Conservation (phyloP, 2,329 filamentous ascomycete genomes). For the Penicillium sp. region DNA sequence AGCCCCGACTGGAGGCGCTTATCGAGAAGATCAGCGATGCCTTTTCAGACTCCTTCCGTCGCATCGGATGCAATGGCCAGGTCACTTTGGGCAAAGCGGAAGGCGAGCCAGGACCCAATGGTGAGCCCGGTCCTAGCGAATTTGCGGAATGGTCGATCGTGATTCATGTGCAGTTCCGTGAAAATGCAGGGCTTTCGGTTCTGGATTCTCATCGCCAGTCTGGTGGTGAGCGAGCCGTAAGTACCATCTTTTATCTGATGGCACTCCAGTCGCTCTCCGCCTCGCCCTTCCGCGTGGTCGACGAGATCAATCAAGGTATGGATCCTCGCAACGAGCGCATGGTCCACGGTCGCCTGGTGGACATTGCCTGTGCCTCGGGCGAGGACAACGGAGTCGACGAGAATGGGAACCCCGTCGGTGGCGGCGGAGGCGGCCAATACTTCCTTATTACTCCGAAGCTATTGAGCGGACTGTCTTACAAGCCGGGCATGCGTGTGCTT, state of each 20-base stretch:
- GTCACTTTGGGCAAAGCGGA: constrained; percentile 74
- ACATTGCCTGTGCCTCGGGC: constrained; percentile 74
- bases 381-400: constrained; percentile 50
- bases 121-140: constrained; percentile 55
- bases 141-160: constrained; percentile 93
- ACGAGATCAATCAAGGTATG: constrained; percentile 99
- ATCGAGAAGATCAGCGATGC: constrained; percentile 80
- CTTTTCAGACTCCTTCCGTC: constrained; percentile 87
- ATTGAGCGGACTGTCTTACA: constrained; percentile 77
- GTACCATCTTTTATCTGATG: constrained; percentile 99
- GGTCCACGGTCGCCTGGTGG: constrained; percentile 96
- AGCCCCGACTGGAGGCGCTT: constrained; percentile 74
- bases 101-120: constrained; percentile 33
- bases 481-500: constrained; percentile 85
- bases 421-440: constrained; percentile 62
- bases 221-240: constrained; percentile 91
- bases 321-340: constrained; percentile 97
- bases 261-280: constrained; percentile 89
- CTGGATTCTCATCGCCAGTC: constrained; percentile 92
- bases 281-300: constrained; percentile 94
- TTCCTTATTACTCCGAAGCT: constrained; percentile 98
- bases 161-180: constrained; percentile 91
- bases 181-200: constrained; percentile 76
- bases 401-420: constrained; percentile 28
- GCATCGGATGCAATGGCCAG: constrained; percentile 91